Evolutionary conservation across 768 basidiomycete species (phyloP).

Genomic region (Amanita exitialis): DNA sequence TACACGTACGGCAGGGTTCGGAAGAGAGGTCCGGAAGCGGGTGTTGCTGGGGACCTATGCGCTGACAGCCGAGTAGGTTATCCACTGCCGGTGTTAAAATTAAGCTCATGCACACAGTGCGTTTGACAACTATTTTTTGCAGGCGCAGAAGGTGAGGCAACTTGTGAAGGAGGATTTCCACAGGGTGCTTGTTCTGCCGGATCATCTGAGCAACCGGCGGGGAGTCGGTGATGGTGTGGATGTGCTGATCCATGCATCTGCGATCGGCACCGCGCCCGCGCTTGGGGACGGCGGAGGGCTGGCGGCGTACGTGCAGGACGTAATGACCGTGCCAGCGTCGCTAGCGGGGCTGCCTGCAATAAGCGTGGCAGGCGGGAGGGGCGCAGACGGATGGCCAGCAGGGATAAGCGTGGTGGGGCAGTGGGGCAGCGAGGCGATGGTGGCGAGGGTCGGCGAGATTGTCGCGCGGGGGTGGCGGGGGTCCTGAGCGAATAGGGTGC

Average conservation of each 20-base stretch:
- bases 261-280: slow-evolving; percentile 74
- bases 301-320: slow-evolving; percentile 78
- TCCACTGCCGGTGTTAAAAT: not conserved
- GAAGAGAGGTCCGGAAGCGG: slow-evolving; percentile 76
- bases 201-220: slow-evolving; percentile 24
- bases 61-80: slow-evolving; percentile 76
- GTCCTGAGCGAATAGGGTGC: not conserved
- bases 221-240: slow-evolving; percentile 41
- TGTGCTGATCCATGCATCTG: slow-evolving; percentile 77
- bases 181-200: slow-evolving; percentile 49
- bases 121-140: slow-evolving; percentile 96
- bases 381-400: too few species aligned
- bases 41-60: slow-evolving; percentile 88
- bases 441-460: slow-evolving; percentile 42
- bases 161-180: slow-evolving; percentile 68
- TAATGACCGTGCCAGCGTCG: slow-evolving; percentile 87
- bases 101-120: slow-evolving; percentile 39
- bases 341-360: slow-evolving; percentile 83
- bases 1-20: slow-evolving; percentile 66
- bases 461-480: slow-evolving; percentile 17
- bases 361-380: slow-evolving; percentile 48
- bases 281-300: slow-evolving; percentile 26
- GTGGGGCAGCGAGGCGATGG: slow-evolving; percentile 69
- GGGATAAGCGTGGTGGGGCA: slow-evolving; percentile 69
- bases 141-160: slow-evolving; percentile 76